Base-by-base conservation (phyloP, 345 rosid species). In the Odontarrhena argentea region DNA sequence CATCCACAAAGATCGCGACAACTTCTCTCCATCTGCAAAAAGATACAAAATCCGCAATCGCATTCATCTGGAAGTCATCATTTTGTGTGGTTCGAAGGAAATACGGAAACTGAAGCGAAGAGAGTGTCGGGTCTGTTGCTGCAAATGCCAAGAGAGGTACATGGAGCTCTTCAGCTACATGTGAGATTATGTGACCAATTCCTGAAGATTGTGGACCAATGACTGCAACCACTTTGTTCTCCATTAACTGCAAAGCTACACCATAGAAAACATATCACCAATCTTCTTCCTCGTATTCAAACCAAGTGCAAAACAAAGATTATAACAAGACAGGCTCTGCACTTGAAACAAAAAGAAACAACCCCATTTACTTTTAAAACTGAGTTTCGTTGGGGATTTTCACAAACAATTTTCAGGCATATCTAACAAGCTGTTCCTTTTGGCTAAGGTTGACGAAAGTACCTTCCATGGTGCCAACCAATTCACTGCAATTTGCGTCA, bases 121-220 rank as follows among this genome's bases (percentile, higher is more conserved):
- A 79, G 46, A 87, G 88, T 4, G 85, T 61, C 3, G 91, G 91
- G 32, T 87, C 94, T 0, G 94, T 87, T n/a, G 89, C 89, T 69
- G 78, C 88, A 44, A 85, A 87, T 30, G 86, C 82, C 34, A 87
- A 77, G 60, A 87, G 80, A 12, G 94, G 94, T 42, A 83, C 76
- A 30, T 82, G 88, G n/a, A 87, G 87, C 71, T 87, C 94, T 37
- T 83, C 79, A 34, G 81, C 85, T 22, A 84, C 82, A 60, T 85
- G 92, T 32, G 97, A 88, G 67, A 93, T 83, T 58, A 90, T 68
- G 67, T 90, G 98, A 66, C 94, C 92, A 79, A 93, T 80, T 30
- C 86, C 96, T 7, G 98, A 93, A 67, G 97, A 93, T 59, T 90
- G 97, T 25, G 98, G 98, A 67, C 98, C 98, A 67, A 93, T 79